Base-by-base conservation (phyloP, 352 stramenopile species). In the Phytophthora fragariae region DNA sequence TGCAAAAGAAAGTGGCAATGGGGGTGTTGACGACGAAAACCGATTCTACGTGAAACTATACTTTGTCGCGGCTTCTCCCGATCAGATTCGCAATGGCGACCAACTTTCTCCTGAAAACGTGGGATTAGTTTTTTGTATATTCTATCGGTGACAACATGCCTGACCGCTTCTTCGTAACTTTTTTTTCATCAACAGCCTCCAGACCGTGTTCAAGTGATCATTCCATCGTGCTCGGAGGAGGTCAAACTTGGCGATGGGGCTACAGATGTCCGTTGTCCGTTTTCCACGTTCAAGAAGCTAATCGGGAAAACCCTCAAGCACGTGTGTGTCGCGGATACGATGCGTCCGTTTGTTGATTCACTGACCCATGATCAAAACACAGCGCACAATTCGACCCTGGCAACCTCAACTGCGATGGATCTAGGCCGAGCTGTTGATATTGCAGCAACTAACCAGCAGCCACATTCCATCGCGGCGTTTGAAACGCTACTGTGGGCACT, bases 151-250 rank as follows among this genome's bases (percentile, higher is more conserved):
- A 21, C 9, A 49, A 60, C 50, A 21, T 17, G 27, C 41, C 57
- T 59, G 53, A 65, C 14, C 21, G 59, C 31, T 10, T 24, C 47
- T 21, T 27, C 24, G 24, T 3, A 27, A 41, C 9, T 41, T 19
- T 57, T n/a, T 31, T 58, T 61, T 24, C n/a, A 7, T 62, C 19
- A 19, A 44, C 67, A 94, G 88, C 76, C 80, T 29, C 88, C 88
- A 1, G 72, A 93, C 37, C 75, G 83, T 15, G 88, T 92, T 17
- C 80, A 82, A 41, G 81, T 94, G 24, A 82, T 72, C 58, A 93
- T 94, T 47, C 88, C 88, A 24, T 82, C 81, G 11, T 94, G 88
- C 72, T 92, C 88, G 1, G 70, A 91, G 46, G 88, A 93, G 46
- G 68, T 93, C 17, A 55, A 82, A 5, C 62, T 89, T 58, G 39